These are phyloP conservation scores for Lyophyllum atratum DNA, from an alignment of 768 basidiomycete genomes.

Conservation along the genomic window DNA sequence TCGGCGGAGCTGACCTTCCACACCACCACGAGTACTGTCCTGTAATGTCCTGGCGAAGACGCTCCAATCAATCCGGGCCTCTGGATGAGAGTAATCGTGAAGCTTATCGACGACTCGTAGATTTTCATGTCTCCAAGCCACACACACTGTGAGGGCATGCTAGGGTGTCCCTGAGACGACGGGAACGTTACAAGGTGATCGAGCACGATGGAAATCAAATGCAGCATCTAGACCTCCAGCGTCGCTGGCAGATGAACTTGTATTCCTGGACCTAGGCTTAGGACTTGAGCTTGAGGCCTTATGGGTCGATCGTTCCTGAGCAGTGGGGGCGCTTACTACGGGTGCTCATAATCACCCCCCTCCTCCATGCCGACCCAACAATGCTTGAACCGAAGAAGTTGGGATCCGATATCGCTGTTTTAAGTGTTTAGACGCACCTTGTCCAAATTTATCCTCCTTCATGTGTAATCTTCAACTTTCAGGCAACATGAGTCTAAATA, in stretches of 20 bases:
- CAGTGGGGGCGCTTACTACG: too few relatives aligned
- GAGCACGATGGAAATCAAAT: background rate
- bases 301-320: background rate
- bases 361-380: too few relatives aligned
- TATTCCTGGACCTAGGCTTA: background rate
- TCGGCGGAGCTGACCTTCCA: background rate
- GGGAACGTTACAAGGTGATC: background rate
- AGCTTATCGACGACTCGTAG: background rate
- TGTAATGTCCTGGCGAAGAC: background rate
- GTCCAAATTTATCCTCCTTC: too few relatives aligned
- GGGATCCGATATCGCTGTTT: too few relatives aligned
- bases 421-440: too few relatives aligned
- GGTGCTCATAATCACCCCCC: too few relatives aligned
- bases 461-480: too few relatives aligned
- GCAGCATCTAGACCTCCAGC: background rate
- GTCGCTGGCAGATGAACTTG: background rate
- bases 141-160: background rate
- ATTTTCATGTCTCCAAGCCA: background rate
- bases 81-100: background rate
- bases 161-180: background rate
- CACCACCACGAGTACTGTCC: background rate
- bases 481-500: too few relatives aligned
- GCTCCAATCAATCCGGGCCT: background rate
- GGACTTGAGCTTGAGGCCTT: background rate
- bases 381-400: too few relatives aligned